Base-by-base conservation (phyloP, 108 stramenopile genomes). In the Nitzschia putrida region DNA sequence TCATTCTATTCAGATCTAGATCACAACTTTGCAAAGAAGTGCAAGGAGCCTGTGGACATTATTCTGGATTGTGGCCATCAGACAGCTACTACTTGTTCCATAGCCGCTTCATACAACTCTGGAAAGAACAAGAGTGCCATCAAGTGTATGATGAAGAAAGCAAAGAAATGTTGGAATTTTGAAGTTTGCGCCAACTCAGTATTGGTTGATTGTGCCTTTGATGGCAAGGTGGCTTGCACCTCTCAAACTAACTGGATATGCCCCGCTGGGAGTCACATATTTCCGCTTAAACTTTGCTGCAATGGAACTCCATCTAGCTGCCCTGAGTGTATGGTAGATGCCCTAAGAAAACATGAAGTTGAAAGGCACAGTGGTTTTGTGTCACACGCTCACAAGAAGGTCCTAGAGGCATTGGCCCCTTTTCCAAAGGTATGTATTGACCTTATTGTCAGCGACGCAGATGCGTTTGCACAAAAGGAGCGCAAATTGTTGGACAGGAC, bases 1-100 rank as follows among this genome's bases (percentile, higher is more conserved):
- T 2, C 42, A 42, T 14, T 11, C 25, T 24, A 45, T 8, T 24
- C 49, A 4, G 20, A 5, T 50, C n/a, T n/a, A n/a, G n/a, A n/a
- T n/a, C 8, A 53, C 53, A 55, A 53, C n/a, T 53, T 49, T 54
- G 8, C 8, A 53, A 14, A 57, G 11, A 12, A 56, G 20, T 68
- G 68, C 56, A 56, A 57, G 29, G 41, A 68, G 52, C 29, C 22
- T n/a, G 68, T 57, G 10, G 41, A 20, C 7, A 41, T 22, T 26
- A n/a, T 44, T 8, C 41, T 53, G n/a, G 23, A 23, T 38, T 37
- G 40, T 10, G 68, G 55, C 3, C 68, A 56, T 26, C 14, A 39
- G 20, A 34, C 47, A 42, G 4, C 56, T 22, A 16, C 47, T 37
- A 23, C 24, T 39, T 45, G 38, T 34, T 44, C 43, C 42, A 43